A percentile compares a stretch with the other conserved stretches of the same genome.
These are phyloP conservation scores for Sclerotinia spermophila DNA, from an alignment of 2,329 filamentous ascomycete genomes.

Conservation along the genomic window DNA sequence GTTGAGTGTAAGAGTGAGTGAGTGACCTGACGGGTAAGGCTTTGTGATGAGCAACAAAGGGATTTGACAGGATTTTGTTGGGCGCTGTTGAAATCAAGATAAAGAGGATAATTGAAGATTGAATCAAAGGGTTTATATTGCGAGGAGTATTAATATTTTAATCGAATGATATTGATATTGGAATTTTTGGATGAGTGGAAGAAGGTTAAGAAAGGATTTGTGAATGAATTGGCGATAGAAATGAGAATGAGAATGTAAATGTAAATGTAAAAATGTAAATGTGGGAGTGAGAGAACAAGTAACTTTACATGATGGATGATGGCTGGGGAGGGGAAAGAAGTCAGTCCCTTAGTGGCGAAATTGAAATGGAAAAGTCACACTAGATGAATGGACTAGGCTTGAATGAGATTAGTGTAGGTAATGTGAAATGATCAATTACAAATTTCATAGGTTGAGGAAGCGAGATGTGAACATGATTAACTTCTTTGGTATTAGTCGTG, in stretches of 20 bases:
- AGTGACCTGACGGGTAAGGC: slow-evolving; percentile 13
- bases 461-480: neutral
- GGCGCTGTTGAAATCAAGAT: neutral
- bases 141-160: neutral
- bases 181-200: neutral
- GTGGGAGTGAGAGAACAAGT: slow-evolving; percentile 18
- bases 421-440: neutral
- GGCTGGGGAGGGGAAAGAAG: slow-evolving; percentile 3
- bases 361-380: neutral
- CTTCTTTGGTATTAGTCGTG: neutral
- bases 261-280: neutral
- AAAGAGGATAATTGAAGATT: neutral
- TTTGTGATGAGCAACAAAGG: slow-evolving; percentile 16
- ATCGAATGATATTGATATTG: neutral
- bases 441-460: neutral
- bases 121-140: neutral
- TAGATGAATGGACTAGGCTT: neutral
- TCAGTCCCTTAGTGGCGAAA: slow-evolving; percentile 1
- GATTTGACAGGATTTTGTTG: slow-evolving; percentile 2
- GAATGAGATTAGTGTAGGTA: neutral
- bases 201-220: neutral
- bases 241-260: neutral
- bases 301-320: slow-evolving; percentile 5
- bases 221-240: slow-evolving; percentile 1
- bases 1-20: neutral